phyloP scores from a whole-genome alignment of 495 filamentous ascomycete genomes.

The Penicillium robsamsonii region DNA sequence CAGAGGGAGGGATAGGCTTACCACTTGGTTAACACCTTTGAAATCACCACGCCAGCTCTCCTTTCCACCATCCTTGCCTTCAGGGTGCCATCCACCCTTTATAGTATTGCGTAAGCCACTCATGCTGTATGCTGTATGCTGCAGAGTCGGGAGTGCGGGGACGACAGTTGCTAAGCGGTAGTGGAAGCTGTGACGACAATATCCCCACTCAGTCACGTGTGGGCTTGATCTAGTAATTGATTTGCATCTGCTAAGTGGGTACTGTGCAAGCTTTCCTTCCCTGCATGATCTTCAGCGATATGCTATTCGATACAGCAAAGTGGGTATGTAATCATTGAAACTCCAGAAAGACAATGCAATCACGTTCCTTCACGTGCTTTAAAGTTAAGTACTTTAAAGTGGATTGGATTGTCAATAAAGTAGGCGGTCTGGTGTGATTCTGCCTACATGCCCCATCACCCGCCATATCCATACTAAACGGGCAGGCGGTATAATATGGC shows the following conservation, averaged over 20 bases:
- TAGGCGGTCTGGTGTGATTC: background rate
- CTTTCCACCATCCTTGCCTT: slow-evolving; percentile 52
- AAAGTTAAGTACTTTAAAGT: background rate
- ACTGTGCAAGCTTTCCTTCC: background rate
- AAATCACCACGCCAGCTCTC: slow-evolving; percentile 60
- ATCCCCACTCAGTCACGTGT: slow-evolving; percentile 8
- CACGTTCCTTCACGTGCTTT: background rate
- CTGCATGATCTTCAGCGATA: too few species aligned
- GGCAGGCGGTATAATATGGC: background rate
- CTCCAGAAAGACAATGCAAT: background rate
- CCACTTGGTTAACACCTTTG: slow-evolving; percentile 60
- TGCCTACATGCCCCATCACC: background rate
- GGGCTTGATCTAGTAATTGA: background rate
- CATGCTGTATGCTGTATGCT: slow-evolving; percentile 37
- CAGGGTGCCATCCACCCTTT: slow-evolving; percentile 60
- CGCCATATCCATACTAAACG: background rate
- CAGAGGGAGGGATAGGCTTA: slow-evolving; percentile 25
- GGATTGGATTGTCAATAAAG: background rate
- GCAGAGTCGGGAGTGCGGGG: slow-evolving; percentile 1
- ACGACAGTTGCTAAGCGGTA: background rate
- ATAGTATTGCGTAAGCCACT: slow-evolving; percentile 50
- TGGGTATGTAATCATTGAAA: background rate
- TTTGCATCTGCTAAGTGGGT: background rate
- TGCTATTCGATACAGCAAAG: background rate
- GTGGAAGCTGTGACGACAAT: slow-evolving; percentile 7